Evolutionary conservation across 2,329 filamentous ascomycete species (phyloP).

Genomic region (Phoma sp.): DNA sequence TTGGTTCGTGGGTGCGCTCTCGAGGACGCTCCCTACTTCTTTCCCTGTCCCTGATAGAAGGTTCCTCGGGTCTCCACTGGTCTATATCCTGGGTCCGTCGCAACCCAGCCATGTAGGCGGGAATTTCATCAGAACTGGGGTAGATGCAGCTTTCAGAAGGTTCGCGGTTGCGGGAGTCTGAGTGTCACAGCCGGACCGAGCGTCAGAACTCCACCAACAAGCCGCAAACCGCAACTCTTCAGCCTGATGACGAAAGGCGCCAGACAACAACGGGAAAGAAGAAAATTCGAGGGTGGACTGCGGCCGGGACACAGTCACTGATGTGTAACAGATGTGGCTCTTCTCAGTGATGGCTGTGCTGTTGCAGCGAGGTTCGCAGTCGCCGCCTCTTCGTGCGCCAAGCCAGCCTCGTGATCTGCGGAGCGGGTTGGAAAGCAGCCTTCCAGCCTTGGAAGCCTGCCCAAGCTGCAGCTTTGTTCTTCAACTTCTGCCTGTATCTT

Average conservation of each 20-base stretch:
- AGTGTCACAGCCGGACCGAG: slow-evolving; percentile 48
- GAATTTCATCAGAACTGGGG: slow-evolving; percentile 46
- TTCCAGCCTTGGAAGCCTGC: slow-evolving; percentile 2
- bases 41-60: slow-evolving; percentile 43
- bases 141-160: slow-evolving; percentile 45
- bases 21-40: slow-evolving; percentile 31
- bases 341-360: slow-evolving; percentile 36
- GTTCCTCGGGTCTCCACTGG: slow-evolving; percentile 53
- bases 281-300: slow-evolving; percentile 18
- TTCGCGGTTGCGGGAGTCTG: slow-evolving; percentile 43
- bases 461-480: background rate
- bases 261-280: slow-evolving; percentile 15
- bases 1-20: slow-evolving; percentile 37
- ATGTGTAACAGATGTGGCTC: slow-evolving; percentile 29
- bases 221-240: slow-evolving; percentile 17
- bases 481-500: background rate
- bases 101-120: slow-evolving; percentile 53
- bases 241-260: slow-evolving; percentile 11
- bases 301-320: slow-evolving; percentile 18
- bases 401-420: slow-evolving; percentile 28
- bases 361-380: slow-evolving; percentile 28
- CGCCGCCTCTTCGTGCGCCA: slow-evolving; percentile 26
- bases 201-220: slow-evolving; percentile 34
- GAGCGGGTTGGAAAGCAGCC: slow-evolving; percentile 1
- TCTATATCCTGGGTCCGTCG: slow-evolving; percentile 51